phyloP scores from a whole-genome alignment of 2,329 filamentous ascomycete species.

The Botrytis fragariae region DNA sequence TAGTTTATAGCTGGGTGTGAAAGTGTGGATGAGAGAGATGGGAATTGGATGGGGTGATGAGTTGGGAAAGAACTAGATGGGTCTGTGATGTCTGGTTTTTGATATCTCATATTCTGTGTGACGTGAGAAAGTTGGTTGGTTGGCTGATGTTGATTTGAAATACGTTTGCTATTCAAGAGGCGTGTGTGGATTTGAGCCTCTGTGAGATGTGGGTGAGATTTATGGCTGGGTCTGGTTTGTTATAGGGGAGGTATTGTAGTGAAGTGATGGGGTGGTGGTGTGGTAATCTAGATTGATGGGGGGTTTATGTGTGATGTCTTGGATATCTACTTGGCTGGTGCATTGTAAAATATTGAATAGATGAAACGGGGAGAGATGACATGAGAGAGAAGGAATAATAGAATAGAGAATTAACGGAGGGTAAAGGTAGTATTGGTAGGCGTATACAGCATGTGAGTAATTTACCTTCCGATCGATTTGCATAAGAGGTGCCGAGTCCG shows the following conservation, averaged over 20 bases:
- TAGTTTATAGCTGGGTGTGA: neutral
- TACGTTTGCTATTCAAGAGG: neutral
- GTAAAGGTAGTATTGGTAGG: neutral
- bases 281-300: neutral
- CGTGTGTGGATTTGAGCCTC: neutral
- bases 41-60: neutral
- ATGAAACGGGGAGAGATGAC: too few species aligned
- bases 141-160: neutral
- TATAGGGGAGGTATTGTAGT: neutral
- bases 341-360: neutral
- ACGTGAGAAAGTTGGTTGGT: constrained; percentile 3
- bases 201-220: neutral
- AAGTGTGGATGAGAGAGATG: neutral
- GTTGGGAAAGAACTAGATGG: neutral
- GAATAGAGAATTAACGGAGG: neutral
- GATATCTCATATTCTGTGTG: neutral
- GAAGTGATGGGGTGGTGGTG: neutral
- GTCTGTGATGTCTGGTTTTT: neutral
- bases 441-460: constrained; percentile 5
- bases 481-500: neutral
- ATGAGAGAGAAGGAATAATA: neutral
- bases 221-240: neutral
- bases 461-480: constrained; percentile 1
- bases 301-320: neutral
- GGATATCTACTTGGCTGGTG: neutral